phyloP scores from a whole-genome alignment of 2,329 filamentous ascomycete genomes.

The Cercospora berteroae region DNA sequence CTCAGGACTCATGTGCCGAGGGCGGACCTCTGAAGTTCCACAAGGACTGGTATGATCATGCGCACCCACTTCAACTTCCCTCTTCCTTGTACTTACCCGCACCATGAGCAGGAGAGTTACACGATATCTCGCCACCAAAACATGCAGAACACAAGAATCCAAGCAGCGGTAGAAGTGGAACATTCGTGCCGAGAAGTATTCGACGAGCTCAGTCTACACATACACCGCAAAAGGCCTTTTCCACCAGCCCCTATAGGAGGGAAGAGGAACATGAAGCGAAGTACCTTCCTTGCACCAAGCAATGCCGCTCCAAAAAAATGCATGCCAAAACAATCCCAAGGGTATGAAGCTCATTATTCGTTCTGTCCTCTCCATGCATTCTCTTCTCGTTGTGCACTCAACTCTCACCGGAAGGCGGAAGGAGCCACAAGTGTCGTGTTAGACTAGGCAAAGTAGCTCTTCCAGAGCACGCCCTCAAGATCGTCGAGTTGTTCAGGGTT shows the following conservation, averaged over 20 bases:
- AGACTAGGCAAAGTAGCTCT: slow-evolving; percentile 90
- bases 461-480: slow-evolving; percentile 94
- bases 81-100: neutral
- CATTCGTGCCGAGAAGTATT: neutral
- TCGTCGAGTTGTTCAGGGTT: slow-evolving; percentile 91
- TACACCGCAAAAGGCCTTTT: neutral
- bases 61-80: neutral
- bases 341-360: slow-evolving; percentile 6
- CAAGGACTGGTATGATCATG: neutral
- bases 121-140: neutral
- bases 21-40: neutral
- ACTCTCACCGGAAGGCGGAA: neutral
- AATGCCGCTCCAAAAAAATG: slow-evolving; percentile 4
- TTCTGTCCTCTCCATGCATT: neutral
- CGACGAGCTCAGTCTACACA: neutral
- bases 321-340: neutral
- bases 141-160: neutral
- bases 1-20: neutral
- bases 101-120: neutral
- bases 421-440: neutral
- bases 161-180: neutral
- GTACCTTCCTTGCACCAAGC: neutral
- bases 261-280: neutral
- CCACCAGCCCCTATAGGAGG: neutral
- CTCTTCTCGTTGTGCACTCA: neutral